phyloP scores from a whole-genome alignment of 805 yeast genomes.

The Priceomyces medius region DNA sequence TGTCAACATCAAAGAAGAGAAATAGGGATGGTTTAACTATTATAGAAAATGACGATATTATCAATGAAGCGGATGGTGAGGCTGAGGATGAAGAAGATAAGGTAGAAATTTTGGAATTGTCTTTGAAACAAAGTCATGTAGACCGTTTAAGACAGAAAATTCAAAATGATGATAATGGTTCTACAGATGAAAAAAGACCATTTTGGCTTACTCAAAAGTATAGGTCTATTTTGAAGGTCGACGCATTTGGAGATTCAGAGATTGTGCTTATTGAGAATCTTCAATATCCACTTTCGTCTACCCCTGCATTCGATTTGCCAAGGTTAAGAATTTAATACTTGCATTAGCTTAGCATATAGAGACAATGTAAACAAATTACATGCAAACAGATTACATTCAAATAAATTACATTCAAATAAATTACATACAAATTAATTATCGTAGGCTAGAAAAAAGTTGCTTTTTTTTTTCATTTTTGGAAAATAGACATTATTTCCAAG shows the following conservation, averaged over 20 bases:
- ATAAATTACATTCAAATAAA: neutral
- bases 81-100: slow-evolving; percentile 20
- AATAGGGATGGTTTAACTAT: slow-evolving; percentile 42
- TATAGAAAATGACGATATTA: slow-evolving; percentile 23
- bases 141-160: slow-evolving; percentile 39
- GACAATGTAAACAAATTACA: neutral
- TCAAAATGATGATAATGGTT: slow-evolving; percentile 38
- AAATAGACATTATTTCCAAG: neutral
- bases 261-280: slow-evolving; percentile 79
- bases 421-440: neutral
- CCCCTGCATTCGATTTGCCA: slow-evolving; percentile 65
- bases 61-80: slow-evolving; percentile 23
- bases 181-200: slow-evolving; percentile 37
- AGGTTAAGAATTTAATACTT: slow-evolving; percentile 46
- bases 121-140: slow-evolving; percentile 30
- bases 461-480: neutral
- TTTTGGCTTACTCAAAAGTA: slow-evolving; percentile 79
- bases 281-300: slow-evolving; percentile 50
- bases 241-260: slow-evolving; percentile 52
- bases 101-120: slow-evolving; percentile 24
- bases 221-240: slow-evolving; percentile 66
- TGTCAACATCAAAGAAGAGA: slow-evolving; percentile 37
- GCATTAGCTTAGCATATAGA: slow-evolving; percentile 10
- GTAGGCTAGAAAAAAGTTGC: neutral
- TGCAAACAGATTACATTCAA: neutral